Evolutionary conservation across 176 grass and related monocot genomes (phyloP).

Genomic region (Avena sativa): DNA sequence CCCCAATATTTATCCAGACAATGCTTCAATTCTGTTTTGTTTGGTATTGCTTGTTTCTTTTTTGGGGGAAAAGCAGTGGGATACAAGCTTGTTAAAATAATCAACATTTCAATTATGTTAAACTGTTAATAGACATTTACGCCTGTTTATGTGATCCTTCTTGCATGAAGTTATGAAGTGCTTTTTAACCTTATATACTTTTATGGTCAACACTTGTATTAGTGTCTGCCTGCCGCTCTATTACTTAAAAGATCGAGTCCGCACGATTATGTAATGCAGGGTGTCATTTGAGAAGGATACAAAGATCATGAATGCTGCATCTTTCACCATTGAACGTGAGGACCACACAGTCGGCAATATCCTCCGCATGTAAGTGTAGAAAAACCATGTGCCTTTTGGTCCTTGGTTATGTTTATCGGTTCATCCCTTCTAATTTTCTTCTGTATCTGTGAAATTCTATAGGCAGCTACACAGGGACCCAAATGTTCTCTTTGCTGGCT

Average conservation of each 20-base stretch:
- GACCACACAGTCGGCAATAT: slow-evolving; percentile 64
- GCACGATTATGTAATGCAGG: slow-evolving; percentile 20
- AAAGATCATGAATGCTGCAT: slow-evolving; percentile 61
- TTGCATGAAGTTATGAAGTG: slow-evolving; percentile 10
- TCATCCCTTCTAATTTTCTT: not conserved
- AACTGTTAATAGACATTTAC: not conserved
- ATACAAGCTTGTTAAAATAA: not conserved
- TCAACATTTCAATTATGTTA: not conserved
- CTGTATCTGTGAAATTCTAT: not conserved
- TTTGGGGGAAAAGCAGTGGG: not conserved
- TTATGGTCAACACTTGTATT: not conserved
- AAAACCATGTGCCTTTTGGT: too few species aligned
- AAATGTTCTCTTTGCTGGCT: slow-evolving; percentile 64
- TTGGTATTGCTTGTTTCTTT: not conserved
- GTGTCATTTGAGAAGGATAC: slow-evolving; percentile 60
- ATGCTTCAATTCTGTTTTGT: not conserved
- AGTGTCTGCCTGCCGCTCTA: not conserved
- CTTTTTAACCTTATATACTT: not conserved
- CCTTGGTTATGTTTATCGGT: slow-evolving; percentile 1
- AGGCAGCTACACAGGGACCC: slow-evolving; percentile 64
- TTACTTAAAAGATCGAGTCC: not conserved
- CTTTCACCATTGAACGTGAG: slow-evolving; percentile 61
- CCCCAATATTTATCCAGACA: not conserved
- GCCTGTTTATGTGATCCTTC: not conserved
- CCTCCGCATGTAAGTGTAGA: slow-evolving; percentile 42